Evolutionary conservation across 1,284 basidiomycete species (phyloP), one percentile per base, ranked within the genome.

Genomic region (Xerocomus minutiporus): DNA sequence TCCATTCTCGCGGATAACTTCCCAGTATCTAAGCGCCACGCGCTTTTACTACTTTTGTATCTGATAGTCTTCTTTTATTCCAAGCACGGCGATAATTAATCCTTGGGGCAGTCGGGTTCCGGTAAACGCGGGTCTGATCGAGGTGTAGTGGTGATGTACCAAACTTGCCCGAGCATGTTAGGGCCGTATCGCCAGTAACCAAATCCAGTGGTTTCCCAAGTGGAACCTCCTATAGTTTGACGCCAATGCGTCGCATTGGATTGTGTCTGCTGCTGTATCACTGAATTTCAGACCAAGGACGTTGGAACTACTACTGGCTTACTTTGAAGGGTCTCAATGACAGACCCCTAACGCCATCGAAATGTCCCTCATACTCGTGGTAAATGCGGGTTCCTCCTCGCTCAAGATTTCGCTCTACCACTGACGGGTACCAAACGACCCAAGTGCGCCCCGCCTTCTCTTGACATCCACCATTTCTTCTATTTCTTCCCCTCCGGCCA

Each of bases 321-420:
- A 38, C 36, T 35, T 20, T 20, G 20, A n/a, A 35, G 34, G 34
- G 34, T 6, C 31, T 32, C 1, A 12, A 1, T 12, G 11, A 32
- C 31, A 8, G 28, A 15, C 38, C 20, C 38, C 38, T 39, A 11
- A 23, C n/a, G 25, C 25, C 48, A n/a, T 53, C 43, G n/a, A 17
- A 42, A 69, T 67, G 68, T 50, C 66, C n/a, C 69, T 79, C 56
- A 75, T 86, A 50, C 79, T 87, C 25, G 73, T 84, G 8, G 73
- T 82, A 52, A 89, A 89, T 59, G 79, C 86, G 6, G 88, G 88
- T 35, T 88, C 85, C 0, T 88, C 85, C 4, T 88, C 84, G 8
- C 81, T 91, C 71, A 91, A 90, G 72, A 82, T 88, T 51, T 83
- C 84, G 23, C 76, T 89, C 42, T 90, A 78, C 62, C 59, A 65